Conservation (phyloP, 139 green algal genomes). For the Tetradesmus lagerheimii region DNA sequence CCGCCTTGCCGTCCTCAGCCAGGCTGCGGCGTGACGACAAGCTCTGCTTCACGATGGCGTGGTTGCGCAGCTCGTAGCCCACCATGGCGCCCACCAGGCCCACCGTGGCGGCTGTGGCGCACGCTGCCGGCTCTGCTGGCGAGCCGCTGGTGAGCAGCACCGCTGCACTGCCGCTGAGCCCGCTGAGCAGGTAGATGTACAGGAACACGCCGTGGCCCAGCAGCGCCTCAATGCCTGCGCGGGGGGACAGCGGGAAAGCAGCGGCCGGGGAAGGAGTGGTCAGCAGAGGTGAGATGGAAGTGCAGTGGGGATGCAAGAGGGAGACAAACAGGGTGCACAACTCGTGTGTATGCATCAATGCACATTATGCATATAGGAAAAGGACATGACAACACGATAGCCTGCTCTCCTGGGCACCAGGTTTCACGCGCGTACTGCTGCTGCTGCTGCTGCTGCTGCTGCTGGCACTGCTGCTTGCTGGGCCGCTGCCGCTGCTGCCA, state of each 20-base stretch:
- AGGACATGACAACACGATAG: too few species aligned
- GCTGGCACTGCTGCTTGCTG: background rate
- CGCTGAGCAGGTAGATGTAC: slow-evolving; percentile 40
- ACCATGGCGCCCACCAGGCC: slow-evolving; percentile 34
- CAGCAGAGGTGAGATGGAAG: too few species aligned
- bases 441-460: background rate
- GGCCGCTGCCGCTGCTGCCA: background rate
- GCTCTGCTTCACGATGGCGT: slow-evolving; percentile 15
- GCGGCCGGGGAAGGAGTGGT: background rate
- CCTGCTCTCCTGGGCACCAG: too few species aligned
- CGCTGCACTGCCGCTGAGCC: background rate
- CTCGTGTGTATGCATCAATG: too few species aligned
- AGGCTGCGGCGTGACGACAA: slow-evolving; percentile 17
- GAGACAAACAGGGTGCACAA: too few species aligned
- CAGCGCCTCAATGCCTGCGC: slow-evolving; percentile 36
- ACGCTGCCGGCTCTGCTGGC: background rate
- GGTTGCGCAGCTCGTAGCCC: slow-evolving; percentile 33
- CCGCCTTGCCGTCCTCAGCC: slow-evolving; percentile 32
- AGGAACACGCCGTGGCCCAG: slow-evolving; percentile 33
- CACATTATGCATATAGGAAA: too few species aligned
- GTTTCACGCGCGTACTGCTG: too few species aligned
- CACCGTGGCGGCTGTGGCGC: slow-evolving; percentile 9
- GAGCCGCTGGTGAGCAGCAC: slow-evolving; percentile 18
- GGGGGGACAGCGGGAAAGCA: background rate
- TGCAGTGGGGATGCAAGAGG: too few species aligned